A percentile compares a stretch with the other conserved stretches of the same genome.
Evolutionary conservation across 2,329 filamentous ascomycete species (phyloP).

Genomic region (Botrytis fabae): DNA sequence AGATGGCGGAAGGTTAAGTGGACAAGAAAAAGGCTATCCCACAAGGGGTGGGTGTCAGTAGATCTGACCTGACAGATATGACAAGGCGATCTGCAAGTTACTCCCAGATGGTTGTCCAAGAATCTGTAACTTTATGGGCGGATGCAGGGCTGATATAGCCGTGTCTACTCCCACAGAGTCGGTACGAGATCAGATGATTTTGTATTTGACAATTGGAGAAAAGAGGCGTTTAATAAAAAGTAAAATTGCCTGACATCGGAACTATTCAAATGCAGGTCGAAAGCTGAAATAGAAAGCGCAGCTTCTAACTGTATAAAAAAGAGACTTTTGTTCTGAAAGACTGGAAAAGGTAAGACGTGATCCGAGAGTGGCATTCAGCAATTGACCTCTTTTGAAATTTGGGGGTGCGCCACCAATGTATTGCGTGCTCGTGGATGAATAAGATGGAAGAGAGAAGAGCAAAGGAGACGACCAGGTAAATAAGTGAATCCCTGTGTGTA

Average conservation of each 20-base stretch:
- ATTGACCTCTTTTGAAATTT: conserved; percentile 15
- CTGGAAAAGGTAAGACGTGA: conserved; percentile 20
- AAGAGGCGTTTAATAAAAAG: not conserved
- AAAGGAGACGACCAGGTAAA: not conserved
- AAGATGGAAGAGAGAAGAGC: conserved; percentile 21
- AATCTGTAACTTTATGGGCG: conserved; percentile 16
- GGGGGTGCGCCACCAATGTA: conserved; percentile 21
- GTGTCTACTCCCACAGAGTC: conserved; percentile 1
- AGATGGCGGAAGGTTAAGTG: conserved; percentile 11
- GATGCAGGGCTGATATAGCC: conserved; percentile 22
- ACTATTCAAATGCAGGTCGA: conserved; percentile 1
- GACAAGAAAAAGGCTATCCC: not conserved
- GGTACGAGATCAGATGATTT: conserved; percentile 15
- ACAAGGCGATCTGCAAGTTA: conserved; percentile 23
- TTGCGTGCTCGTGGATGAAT: conserved; percentile 24
- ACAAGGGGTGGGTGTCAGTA: not conserved
- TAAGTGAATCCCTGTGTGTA: conserved; percentile 9
- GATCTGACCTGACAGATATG: not conserved
- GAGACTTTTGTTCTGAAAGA: conserved; percentile 13
- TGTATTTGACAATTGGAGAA: not conserved
- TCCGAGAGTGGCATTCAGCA: conserved; percentile 14
- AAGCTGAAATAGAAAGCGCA: not conserved
- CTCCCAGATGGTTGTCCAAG: conserved; percentile 13
- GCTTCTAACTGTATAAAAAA: not conserved
- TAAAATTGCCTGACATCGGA: conserved; percentile 16